Percentiles rank a stretch among this genome's conserved stretches.
These are phyloP conservation scores for Paraphysoderma sedebokerense DNA, from an alignment of 371 early-diverging fungal species.

Conservation along the genomic window DNA sequence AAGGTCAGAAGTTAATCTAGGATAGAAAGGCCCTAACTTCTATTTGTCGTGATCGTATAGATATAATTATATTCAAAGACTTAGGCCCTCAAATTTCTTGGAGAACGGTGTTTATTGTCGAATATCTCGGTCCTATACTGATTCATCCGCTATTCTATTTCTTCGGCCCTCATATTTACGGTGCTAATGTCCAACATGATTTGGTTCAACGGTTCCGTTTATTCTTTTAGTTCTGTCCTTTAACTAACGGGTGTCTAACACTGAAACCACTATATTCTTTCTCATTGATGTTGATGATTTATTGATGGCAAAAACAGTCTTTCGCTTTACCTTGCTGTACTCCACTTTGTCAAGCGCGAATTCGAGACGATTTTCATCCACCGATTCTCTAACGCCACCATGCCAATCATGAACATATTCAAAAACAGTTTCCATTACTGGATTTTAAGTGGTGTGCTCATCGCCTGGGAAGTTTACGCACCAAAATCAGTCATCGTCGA, in stretches of 20 bases:
- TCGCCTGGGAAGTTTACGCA: slow-evolving; percentile 72
- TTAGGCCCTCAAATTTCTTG: slow-evolving; percentile 84
- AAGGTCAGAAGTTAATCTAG: slow-evolving; percentile 13
- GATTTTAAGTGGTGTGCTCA: slow-evolving; percentile 64
- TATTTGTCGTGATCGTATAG: not conserved
- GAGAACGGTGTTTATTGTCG: slow-evolving; percentile 84
- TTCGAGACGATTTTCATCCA: slow-evolving; percentile 85
- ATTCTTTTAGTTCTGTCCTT: not conserved
- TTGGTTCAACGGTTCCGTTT: not conserved
- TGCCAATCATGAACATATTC: slow-evolving; percentile 83
- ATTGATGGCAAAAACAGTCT: too few relatives aligned
- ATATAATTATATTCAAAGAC: slow-evolving; percentile 3
- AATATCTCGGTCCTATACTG: slow-evolving; percentile 80
- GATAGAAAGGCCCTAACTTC: not conserved
- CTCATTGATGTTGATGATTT: too few relatives aligned
- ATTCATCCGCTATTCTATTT: slow-evolving; percentile 77
- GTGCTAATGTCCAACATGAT: slow-evolving; percentile 8
- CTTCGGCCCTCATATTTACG: slow-evolving; percentile 42
- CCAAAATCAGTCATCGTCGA: too few relatives aligned
- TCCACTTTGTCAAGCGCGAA: slow-evolving; percentile 87
- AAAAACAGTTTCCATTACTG: slow-evolving; percentile 94
- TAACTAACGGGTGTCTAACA: not conserved
- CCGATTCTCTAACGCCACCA: slow-evolving; percentile 82
- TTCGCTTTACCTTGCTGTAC: slow-evolving; percentile 45
- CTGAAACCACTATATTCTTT: not conserved